phyloP scores from a whole-genome alignment of 306 rosid species.

The Castanospermum australe region DNA sequence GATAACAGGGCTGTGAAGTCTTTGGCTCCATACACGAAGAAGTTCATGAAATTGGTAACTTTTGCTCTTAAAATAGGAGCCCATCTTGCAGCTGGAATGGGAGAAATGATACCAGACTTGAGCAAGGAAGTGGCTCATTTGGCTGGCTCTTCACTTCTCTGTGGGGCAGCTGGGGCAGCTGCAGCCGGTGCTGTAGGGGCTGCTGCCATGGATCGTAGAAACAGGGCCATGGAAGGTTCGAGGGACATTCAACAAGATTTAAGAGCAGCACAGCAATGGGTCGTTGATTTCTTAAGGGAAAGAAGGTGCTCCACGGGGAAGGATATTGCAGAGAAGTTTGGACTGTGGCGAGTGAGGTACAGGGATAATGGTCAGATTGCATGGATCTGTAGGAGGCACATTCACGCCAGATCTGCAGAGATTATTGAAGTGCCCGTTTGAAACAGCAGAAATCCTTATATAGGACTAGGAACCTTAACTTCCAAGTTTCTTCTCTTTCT shows the following conservation, averaged over 20 bases:
- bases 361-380: conserved; percentile 82
- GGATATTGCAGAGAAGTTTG: conserved; percentile 93
- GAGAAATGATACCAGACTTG: conserved; percentile 92
- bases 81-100: conserved; percentile 93
- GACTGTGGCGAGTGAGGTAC: conserved; percentile 88
- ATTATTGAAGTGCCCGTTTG: conserved; percentile 81
- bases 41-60: conserved; percentile 84
- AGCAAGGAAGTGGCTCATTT: conserved; percentile 87
- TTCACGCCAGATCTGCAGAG: conserved; percentile 77
- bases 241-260: conserved; percentile 73
- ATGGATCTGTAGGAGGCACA: conserved; percentile 92
- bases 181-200: conserved; percentile 71
- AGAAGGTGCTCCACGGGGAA: conserved; percentile 79
- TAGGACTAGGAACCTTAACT: neutral
- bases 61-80: conserved; percentile 95
- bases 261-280: conserved; percentile 91
- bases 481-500: neutral
- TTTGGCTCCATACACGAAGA: conserved; percentile 87
- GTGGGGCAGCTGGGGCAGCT: conserved; percentile 67
- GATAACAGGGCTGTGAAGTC: conserved; percentile 72
- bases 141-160: conserved; percentile 66
- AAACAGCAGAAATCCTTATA: conserved; percentile 22
- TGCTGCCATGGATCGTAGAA: conserved; percentile 57
- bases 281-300: conserved; percentile 87
- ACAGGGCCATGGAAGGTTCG: conserved; percentile 49